A percentile compares a stretch with the other conserved stretches of the same genome.
phyloP scores from a whole-genome alignment of 2,329 filamentous ascomycete genomes.

The Fusarium sp. region DNA sequence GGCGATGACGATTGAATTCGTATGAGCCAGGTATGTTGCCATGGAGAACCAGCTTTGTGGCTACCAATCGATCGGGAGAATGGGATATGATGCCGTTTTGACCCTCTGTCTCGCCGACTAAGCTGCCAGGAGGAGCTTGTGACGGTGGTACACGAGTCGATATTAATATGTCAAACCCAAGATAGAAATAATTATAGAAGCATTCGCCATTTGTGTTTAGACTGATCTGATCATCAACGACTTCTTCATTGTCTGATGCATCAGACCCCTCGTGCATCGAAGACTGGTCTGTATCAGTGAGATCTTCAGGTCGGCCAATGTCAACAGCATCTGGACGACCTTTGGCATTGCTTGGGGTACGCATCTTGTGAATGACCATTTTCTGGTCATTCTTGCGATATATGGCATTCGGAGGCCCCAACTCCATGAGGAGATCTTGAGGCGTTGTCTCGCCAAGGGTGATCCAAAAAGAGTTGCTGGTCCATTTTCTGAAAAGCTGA shows the following conservation, averaged over 20 bases:
- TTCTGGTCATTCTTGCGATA: conserved; percentile 91
- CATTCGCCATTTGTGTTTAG: conserved; percentile 73
- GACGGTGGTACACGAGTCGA: conserved; percentile 77
- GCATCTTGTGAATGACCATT: conserved; percentile 82
- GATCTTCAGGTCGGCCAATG: conserved; percentile 61
- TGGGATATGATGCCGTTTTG: conserved; percentile 51
- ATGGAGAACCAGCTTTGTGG: conserved; percentile 92
- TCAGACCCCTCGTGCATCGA: conserved; percentile 77
- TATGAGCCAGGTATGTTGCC: conserved; percentile 96
- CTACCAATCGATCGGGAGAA: conserved; percentile 75
- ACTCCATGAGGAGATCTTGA: conserved; percentile 88
- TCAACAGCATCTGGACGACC: conserved; percentile 56
- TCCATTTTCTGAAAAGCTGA: conserved; percentile 79
- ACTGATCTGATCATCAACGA: conserved; percentile 63
- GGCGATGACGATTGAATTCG: conserved; percentile 92
- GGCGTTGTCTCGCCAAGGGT: conserved; percentile 86
- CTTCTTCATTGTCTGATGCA: conserved; percentile 68
- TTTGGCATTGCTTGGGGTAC: conserved; percentile 61
- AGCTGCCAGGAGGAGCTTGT: conserved; percentile 61
- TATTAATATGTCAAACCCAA: conserved; percentile 94
- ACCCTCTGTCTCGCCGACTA: conserved; percentile 31
- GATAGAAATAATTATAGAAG: conserved; percentile 97
- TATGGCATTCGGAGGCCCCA: conserved; percentile 93
- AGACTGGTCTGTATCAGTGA: conserved; percentile 78
- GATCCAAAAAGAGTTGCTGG: conserved; percentile 74